Conservation (phyloP, 2,329 filamentous ascomycete genomes). For the Fusarium scirpi region DNA sequence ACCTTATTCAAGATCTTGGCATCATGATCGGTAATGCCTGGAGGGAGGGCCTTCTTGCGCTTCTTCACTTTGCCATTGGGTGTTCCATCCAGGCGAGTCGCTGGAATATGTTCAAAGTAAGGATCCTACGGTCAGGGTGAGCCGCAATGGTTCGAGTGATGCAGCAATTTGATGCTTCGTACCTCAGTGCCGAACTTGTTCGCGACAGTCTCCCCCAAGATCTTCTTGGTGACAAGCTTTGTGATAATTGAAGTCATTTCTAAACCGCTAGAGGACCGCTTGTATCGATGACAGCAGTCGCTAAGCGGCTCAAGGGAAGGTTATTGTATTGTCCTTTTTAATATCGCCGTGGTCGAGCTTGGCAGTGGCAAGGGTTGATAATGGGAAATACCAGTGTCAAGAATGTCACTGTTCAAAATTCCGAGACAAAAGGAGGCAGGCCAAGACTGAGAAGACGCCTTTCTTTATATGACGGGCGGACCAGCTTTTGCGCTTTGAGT, state of each 20-base stretch:
- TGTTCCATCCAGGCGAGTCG: slow-evolving; percentile 74
- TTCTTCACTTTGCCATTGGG: slow-evolving; percentile 81
- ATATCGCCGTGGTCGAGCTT: slow-evolving; percentile 8
- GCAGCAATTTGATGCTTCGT: slow-evolving; percentile 24
- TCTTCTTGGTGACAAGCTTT: slow-evolving; percentile 67
- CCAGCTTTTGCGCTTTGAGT: slow-evolving; percentile 4
- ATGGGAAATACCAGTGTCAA: slow-evolving; percentile 4
- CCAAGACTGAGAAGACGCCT: slow-evolving; percentile 13
- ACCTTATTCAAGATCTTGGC: slow-evolving; percentile 85
- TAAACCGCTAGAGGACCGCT: slow-evolving; percentile 5
- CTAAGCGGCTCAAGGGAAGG: background rate
- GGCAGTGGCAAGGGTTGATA: background rate
- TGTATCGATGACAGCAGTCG: background rate
- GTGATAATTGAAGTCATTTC: slow-evolving; percentile 65
- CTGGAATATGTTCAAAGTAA: slow-evolving; percentile 85
- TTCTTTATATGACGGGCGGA: slow-evolving; percentile 13
- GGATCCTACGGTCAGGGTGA: slow-evolving; percentile 73
- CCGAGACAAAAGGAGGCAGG: slow-evolving; percentile 29
- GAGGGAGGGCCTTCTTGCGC: slow-evolving; percentile 84
- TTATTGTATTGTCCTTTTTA: background rate
- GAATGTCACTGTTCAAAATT: slow-evolving; percentile 22
- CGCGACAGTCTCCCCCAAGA: slow-evolving; percentile 66
- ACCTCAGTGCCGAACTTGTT: slow-evolving; percentile 71
- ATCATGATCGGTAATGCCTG: slow-evolving; percentile 86
- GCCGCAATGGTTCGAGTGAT: background rate